Conservation (phyloP, 2,329 filamentous ascomycete species). For the Calycina herbarum region DNA sequence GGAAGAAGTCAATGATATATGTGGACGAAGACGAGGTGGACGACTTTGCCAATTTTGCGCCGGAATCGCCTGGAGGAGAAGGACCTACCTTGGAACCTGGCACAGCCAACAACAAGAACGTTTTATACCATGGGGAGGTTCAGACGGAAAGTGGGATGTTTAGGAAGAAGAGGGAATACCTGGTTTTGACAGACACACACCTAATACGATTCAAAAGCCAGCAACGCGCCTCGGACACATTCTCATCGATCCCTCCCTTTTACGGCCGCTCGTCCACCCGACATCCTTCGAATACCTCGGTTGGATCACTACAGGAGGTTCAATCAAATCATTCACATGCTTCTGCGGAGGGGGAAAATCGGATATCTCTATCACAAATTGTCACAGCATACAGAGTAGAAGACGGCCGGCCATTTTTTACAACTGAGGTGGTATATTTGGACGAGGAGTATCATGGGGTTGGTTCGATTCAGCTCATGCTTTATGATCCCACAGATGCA, state of each 20-base stretch:
- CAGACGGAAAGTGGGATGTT: slow-evolving; percentile 70
- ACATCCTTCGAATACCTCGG: slow-evolving; percentile 58
- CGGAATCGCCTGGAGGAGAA: slow-evolving; percentile 31
- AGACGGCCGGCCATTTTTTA: slow-evolving; percentile 65
- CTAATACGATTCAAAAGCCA: slow-evolving; percentile 69
- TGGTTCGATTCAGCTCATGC: slow-evolving; percentile 63
- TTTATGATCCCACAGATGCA: slow-evolving; percentile 63
- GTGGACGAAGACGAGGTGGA: slow-evolving; percentile 32
- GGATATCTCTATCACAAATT: slow-evolving; percentile 63
- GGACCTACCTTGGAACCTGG: slow-evolving; percentile 16
- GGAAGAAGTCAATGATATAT: slow-evolving; percentile 34
- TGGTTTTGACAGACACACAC: slow-evolving; percentile 69
- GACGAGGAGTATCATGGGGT: slow-evolving; percentile 64
- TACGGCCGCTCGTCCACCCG: slow-evolving; percentile 46
- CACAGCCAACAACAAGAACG: slow-evolving; percentile 38
- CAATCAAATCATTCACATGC: slow-evolving; percentile 50
- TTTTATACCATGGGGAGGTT: slow-evolving; percentile 68
- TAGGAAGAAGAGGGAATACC: slow-evolving; percentile 70
- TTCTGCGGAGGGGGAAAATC: slow-evolving; percentile 53
- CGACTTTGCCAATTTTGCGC: slow-evolving; percentile 23
- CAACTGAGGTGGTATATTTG: slow-evolving; percentile 66
- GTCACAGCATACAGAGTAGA: slow-evolving; percentile 67
- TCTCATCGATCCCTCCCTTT: slow-evolving; percentile 51
- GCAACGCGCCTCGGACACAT: slow-evolving; percentile 63
- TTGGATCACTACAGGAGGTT: slow-evolving; percentile 61